Conservation (phyloP, 2,329 filamentous ascomycete genomes). For the Acrocalymma vagum region DNA sequence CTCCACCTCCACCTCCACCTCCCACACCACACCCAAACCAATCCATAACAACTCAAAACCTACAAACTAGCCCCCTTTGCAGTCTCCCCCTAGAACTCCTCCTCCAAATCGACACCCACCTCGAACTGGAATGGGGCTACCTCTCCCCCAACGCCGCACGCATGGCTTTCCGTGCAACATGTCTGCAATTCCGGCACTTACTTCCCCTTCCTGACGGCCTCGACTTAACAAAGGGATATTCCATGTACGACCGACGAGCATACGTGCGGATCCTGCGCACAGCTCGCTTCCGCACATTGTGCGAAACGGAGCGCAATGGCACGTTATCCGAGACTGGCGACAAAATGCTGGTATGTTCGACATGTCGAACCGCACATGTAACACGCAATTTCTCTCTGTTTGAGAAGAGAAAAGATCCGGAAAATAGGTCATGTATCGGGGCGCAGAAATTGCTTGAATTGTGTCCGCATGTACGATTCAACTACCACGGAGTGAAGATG, state of each 20-base stretch:
- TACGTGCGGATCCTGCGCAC: conserved; percentile 2
- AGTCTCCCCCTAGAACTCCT: conserved; percentile 21
- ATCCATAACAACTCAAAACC: conserved; percentile 4
- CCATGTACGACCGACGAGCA: conserved; percentile 2
- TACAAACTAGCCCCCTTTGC: conserved; percentile 5
- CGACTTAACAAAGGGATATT: not conserved
- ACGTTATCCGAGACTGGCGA: not conserved
- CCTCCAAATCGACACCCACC: conserved; percentile 11
- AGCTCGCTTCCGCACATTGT: conserved; percentile 3
- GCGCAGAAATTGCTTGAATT: conserved; percentile 9
- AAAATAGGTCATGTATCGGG: conserved; percentile 11
- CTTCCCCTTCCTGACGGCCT: conserved; percentile 1
- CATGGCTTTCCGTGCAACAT: conserved; percentile 11
- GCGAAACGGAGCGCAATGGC: conserved; percentile 2
- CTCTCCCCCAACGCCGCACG: not conserved
- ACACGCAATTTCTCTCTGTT: conserved; percentile 2
- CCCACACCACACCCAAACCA: conserved; percentile 4
- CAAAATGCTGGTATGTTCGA: conserved; percentile 3
- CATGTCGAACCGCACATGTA: conserved; percentile 1
- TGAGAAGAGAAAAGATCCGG: conserved; percentile 9
- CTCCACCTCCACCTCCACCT: not conserved
- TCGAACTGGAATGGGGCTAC: not conserved
- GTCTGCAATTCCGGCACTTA: conserved; percentile 4
- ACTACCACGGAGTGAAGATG: conserved; percentile 1
- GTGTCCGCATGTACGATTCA: conserved; percentile 11